These are phyloP conservation scores for Diaporthe caulivora DNA, from an alignment of 2,329 filamentous ascomycete genomes.

Conservation along the genomic window DNA sequence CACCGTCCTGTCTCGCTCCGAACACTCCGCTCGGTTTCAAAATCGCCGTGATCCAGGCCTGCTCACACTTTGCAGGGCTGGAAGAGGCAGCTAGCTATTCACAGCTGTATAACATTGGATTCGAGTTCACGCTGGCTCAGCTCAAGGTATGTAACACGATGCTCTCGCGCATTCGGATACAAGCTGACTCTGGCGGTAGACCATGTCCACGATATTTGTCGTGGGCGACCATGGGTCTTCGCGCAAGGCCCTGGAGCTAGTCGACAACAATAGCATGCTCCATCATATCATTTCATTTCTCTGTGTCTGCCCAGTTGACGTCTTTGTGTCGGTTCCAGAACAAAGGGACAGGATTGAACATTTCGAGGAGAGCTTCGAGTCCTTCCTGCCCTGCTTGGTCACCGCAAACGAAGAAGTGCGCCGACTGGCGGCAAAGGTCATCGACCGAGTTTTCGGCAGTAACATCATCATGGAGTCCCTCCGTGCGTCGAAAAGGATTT, in stretches of 20 bases:
- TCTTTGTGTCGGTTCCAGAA: slow-evolving; percentile 57
- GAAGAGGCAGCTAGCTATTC: slow-evolving; percentile 62
- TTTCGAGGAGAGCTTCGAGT: slow-evolving; percentile 61
- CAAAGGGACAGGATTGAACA: slow-evolving; percentile 52
- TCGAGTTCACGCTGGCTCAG: slow-evolving; percentile 68
- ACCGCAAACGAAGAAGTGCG: slow-evolving; percentile 64
- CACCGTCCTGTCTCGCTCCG: slow-evolving; percentile 68
- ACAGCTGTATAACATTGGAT: slow-evolving; percentile 66
- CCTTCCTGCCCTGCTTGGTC: slow-evolving; percentile 67
- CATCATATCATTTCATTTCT: slow-evolving; percentile 70
- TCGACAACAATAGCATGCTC: slow-evolving; percentile 57
- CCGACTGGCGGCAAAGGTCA: slow-evolving; percentile 60
- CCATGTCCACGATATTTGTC: slow-evolving; percentile 53
- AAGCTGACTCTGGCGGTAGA: slow-evolving; percentile 45
- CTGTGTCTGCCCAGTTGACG: slow-evolving; percentile 63
- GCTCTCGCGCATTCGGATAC: neutral
- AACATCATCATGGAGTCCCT: slow-evolving; percentile 52
- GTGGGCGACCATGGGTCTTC: slow-evolving; percentile 54
- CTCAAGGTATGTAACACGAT: slow-evolving; percentile 61
- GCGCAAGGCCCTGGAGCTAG: slow-evolving; percentile 54
- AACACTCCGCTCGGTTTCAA: slow-evolving; percentile 71
- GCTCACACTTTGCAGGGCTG: slow-evolving; percentile 71
- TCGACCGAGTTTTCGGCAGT: slow-evolving; percentile 60
- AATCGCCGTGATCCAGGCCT: slow-evolving; percentile 72
- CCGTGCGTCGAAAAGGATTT: slow-evolving; percentile 52